A percentile compares a stretch with the other conserved stretches of the same genome.
phyloP scores from a whole-genome alignment of 441 rosid species.

The Pelargonium fulgidum region DNA sequence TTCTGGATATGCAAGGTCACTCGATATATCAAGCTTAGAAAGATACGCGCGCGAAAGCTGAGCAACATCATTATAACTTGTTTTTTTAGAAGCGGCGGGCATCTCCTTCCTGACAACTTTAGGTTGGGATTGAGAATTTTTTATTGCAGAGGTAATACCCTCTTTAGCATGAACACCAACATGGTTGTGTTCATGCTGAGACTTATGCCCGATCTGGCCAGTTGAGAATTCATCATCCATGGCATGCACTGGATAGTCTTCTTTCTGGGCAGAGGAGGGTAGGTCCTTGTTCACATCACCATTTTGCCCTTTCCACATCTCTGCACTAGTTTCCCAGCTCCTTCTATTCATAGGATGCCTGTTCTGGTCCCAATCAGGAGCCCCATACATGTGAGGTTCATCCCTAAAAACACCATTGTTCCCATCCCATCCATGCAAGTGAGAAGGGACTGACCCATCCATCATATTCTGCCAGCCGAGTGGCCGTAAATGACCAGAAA shows the following conservation, averaged over 20 bases:
- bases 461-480: slow-evolving; percentile 94
- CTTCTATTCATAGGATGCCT: slow-evolving; percentile 55
- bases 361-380: slow-evolving; percentile 79
- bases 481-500: slow-evolving; percentile 74
- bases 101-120: slow-evolving; percentile 32
- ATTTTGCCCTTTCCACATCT: slow-evolving; percentile 74
- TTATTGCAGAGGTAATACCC: slow-evolving; percentile 38
- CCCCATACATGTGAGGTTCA: slow-evolving; percentile 65
- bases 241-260: slow-evolving; percentile 43
- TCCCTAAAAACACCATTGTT: slow-evolving; percentile 73
- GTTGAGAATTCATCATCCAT: slow-evolving; percentile 38
- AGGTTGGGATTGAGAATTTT: slow-evolving; percentile 30
- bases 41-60: slow-evolving; percentile 45
- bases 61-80: slow-evolving; percentile 26
- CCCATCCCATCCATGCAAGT: slow-evolving; percentile 90
- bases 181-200: slow-evolving; percentile 35
- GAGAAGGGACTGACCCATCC: slow-evolving; percentile 70
- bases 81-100: slow-evolving; percentile 34
- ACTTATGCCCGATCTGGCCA: slow-evolving; percentile 37
- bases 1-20: slow-evolving; percentile 66
- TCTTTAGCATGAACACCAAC: slow-evolving; percentile 31
- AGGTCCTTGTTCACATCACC: slow-evolving; percentile 54
- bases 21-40: slow-evolving; percentile 76
- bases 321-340: slow-evolving; percentile 75
- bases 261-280: slow-evolving; percentile 54